Evolutionary conservation across 164 flowering plant species (phyloP).

Genomic region (Magnolia sinica): DNA sequence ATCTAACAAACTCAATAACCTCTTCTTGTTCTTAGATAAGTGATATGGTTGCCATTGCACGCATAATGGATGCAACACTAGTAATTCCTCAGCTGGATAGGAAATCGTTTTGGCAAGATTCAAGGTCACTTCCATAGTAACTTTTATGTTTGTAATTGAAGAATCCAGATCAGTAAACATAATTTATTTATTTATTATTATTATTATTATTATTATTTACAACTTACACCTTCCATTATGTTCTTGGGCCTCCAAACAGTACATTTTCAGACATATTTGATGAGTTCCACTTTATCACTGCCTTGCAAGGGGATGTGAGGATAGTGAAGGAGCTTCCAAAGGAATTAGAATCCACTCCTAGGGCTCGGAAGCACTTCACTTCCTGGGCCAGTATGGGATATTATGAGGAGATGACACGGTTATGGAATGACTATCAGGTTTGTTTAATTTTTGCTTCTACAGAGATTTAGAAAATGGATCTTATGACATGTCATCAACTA

Average conservation of each 20-base stretch:
- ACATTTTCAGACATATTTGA: slow-evolving; percentile 84
- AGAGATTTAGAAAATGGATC: not conserved
- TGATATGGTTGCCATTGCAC: slow-evolving; percentile 98
- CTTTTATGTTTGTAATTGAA: not conserved
- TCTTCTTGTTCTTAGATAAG: slow-evolving; percentile 45
- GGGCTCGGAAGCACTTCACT: slow-evolving; percentile 84
- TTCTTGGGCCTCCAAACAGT: slow-evolving; percentile 33
- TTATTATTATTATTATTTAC: not conserved
- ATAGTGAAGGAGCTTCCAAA: slow-evolving; percentile 82
- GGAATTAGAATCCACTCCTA: slow-evolving; percentile 65
- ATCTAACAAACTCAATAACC: not conserved
- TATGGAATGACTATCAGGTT: slow-evolving; percentile 82
- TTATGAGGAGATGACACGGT: slow-evolving; percentile 68
- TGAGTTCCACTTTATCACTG: slow-evolving; percentile 73
- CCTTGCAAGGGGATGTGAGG: slow-evolving; percentile 61
- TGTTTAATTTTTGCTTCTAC: not conserved
- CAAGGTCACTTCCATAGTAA: slow-evolving; percentile 52
- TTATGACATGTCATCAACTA: too few relatives aligned
- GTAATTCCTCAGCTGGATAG: slow-evolving; percentile 94
- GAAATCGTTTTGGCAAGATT: slow-evolving; percentile 89
- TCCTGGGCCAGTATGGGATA: slow-evolving; percentile 80
- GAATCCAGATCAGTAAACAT: not conserved
- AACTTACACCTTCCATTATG: not conserved
- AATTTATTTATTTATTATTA: not conserved
- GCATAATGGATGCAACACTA: slow-evolving; percentile 86